These are phyloP conservation scores for Saturnispora kantuleensis DNA, from an alignment of 805 yeast species.

Conservation along the genomic window DNA sequence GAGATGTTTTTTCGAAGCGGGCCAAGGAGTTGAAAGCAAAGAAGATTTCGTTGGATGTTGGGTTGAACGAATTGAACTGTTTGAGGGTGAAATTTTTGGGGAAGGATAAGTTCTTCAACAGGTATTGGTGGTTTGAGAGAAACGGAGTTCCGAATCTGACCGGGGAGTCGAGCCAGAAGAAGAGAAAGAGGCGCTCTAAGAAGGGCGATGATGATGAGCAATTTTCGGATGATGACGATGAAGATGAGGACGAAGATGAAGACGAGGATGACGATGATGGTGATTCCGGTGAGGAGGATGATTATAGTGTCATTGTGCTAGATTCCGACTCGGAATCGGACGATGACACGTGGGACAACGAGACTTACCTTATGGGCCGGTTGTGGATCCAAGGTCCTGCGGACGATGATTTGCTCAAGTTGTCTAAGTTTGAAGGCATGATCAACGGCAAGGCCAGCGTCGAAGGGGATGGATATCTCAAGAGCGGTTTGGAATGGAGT, in stretches of 20 bases:
- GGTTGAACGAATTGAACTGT: slow-evolving; percentile 59
- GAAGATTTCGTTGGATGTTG: slow-evolving; percentile 46
- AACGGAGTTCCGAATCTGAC: slow-evolving; percentile 59
- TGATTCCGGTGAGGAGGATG: slow-evolving; percentile 23
- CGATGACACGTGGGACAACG: slow-evolving; percentile 37
- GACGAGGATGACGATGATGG: slow-evolving; percentile 20
- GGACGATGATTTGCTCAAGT: slow-evolving; percentile 35
- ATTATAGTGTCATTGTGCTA: slow-evolving; percentile 23
- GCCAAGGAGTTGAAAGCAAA: slow-evolving; percentile 39
- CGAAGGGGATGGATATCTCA: slow-evolving; percentile 49
- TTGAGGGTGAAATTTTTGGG: slow-evolving; percentile 75
- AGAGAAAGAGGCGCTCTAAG: slow-evolving; percentile 22
- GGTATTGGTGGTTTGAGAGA: slow-evolving; percentile 93
- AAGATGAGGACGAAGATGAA: slow-evolving; percentile 27
- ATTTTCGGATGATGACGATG: slow-evolving; percentile 20
- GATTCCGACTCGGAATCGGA: slow-evolving; percentile 13
- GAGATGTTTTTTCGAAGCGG: slow-evolving; percentile 31
- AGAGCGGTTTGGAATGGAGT: slow-evolving; percentile 55
- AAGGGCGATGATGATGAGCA: slow-evolving; percentile 33
- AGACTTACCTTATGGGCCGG: slow-evolving; percentile 68
- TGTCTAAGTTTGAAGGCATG: slow-evolving; percentile 26
- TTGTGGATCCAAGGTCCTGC: slow-evolving; percentile 90
- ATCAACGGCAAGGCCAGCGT: slow-evolving; percentile 33
- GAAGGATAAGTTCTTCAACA: slow-evolving; percentile 69
- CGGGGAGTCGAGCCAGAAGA: slow-evolving; percentile 9